Percentiles rank a stretch among this genome's conserved stretches.
These are phyloP conservation scores for Sphagnum contortum DNA, from an alignment of 225 moss, liverwort and hornwort genomes.

Conservation along the genomic window DNA sequence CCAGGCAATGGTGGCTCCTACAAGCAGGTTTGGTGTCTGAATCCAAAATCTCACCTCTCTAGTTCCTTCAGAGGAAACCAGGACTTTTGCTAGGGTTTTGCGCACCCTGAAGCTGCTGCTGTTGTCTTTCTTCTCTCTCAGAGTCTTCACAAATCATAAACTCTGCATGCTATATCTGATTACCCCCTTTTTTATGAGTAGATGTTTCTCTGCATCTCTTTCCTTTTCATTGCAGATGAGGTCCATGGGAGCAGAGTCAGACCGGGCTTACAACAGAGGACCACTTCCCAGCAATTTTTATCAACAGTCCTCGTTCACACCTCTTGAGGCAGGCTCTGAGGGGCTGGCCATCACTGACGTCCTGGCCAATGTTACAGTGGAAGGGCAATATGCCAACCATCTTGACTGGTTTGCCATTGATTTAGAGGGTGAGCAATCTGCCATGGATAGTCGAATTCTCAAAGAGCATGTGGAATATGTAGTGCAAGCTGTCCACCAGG, in stretches of 20 bases:
- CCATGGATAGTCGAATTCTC: conserved; percentile 95
- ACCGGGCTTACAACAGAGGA: conserved; percentile 76
- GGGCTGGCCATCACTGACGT: conserved; percentile 26
- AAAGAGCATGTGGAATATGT: conserved; percentile 91
- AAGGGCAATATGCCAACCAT: conserved; percentile 73
- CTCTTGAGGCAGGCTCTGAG: conserved; percentile 47
- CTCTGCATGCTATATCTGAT: too few species aligned
- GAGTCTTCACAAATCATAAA: too few species aligned
- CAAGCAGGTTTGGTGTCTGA: conserved; percentile 56
- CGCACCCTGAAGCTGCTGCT: too few species aligned
- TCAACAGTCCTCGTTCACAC: conserved; percentile 70
- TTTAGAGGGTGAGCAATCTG: conserved; percentile 94
- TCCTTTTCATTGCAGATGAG: conserved; percentile 43
- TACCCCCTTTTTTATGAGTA: too few species aligned
- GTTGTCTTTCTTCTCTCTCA: too few species aligned
- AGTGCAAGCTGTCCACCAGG: conserved; percentile 55
- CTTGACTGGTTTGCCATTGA: conserved; percentile 98
- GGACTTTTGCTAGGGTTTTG: too few species aligned
- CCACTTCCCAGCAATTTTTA: conserved; percentile 61
- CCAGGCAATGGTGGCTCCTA: conserved; percentile 97
- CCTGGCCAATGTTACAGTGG: conserved; percentile 27
- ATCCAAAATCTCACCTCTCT: too few species aligned
- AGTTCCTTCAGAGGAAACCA: too few species aligned
- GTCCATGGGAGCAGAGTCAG: conserved; percentile 88
- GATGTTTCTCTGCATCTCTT: too few species aligned